Evolutionary conservation across 2,329 filamentous ascomycete species (phyloP), one percentile per base, ranked within the genome.

Genomic region (Verticillium nonalfalfae): DNA sequence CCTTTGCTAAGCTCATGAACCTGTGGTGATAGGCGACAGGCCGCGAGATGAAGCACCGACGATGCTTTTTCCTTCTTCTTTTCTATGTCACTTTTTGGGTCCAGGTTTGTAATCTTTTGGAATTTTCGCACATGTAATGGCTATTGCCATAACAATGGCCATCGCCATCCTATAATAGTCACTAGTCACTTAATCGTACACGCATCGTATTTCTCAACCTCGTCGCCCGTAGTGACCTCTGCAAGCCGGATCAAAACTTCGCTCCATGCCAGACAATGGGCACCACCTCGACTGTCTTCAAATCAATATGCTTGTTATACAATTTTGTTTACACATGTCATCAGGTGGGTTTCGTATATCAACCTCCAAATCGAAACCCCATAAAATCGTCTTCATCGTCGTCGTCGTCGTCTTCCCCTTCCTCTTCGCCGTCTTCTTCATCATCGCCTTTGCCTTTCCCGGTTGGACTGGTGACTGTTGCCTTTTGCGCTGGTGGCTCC

Each of bases 351-450:
- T 31, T 31, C 26, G 26, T 31, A 31, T 31, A 31, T 31, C 10
- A 52, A 10, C 45, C 54, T 7, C 33, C 33, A 11, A 56, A 84
- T 36, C 82, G 73, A 66, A 88, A 88, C 1, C 80, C 85, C 62
- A 84, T 84, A 74, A 87, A 89, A 0, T 80, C 78, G 5, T 85
- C 83, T 1, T 82, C 79, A 2, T 31, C 26, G 26, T 31, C 26
- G 26, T 79, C 79, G 0, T 82, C 81, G 0, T 82, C 21, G 0
- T 82, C 81, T 0, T 82, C 45, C 3, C 26, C 45, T 9, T 80
- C 79, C 1, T 81, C 79, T 0, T 78, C 77, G 2, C 77, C 76
- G 1, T 78, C 77, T 0, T 74, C 73, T 1, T 70, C 77, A 0
- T 74, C 73, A 1, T 70, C 71, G 2, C 74, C 74, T 2, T 72